Evolutionary conservation across 106 monocot species (phyloP), one percentile per base, ranked within the genome.

Genomic region (Allium fistulosum): DNA sequence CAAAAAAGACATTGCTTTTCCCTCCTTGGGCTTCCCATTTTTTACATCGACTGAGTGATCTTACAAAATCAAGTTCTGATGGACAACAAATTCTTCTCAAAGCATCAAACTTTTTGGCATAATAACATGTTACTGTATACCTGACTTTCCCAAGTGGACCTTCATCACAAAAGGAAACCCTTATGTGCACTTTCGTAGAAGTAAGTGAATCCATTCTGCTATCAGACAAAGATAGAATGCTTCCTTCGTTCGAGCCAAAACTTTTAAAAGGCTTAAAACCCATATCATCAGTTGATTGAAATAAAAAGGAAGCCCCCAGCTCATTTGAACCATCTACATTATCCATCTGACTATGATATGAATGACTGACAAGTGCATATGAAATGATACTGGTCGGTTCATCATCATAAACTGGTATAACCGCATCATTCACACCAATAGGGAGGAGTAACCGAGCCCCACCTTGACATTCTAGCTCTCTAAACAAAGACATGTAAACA

Each of bases 1-100:
- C 99, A 76, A 99, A 99, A 51, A 99, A 99, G 46, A 83, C 99
- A 79, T 99, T 99, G 80, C 99, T 99, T 75, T 99, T 99, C 50
- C 92, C 90, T 64, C 99, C 90, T 59, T 87, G 85, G 17, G 99
- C 92, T 14, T 81, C 80, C 99, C 99, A 99, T 79, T 99, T 99
- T 72, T 93, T 99, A 63, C 99, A 99, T 46, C 92, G 86, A 66
- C 99, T 90, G 11, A 99, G 79, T n/a, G 99, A 99, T 74, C 87
- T 90, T 59, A 93, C 65, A 68, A 73, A 99, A 80, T 99, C 99
- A 56, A 77, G 62, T 67, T 99, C 93, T 10, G 82, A 92, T 68
- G 90, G 89, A 56, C 89, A 99, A 68, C 93, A 87, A 58, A 59
- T 77, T 73, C 77, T 81, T 77, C 99, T 84, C 71, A 99, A 72